Percentiles rank a stretch among this genome's conserved stretches.
phyloP scores from a whole-genome alignment of 192 early-diverging fungal species.

The Fimicolochytrium jonesii region DNA sequence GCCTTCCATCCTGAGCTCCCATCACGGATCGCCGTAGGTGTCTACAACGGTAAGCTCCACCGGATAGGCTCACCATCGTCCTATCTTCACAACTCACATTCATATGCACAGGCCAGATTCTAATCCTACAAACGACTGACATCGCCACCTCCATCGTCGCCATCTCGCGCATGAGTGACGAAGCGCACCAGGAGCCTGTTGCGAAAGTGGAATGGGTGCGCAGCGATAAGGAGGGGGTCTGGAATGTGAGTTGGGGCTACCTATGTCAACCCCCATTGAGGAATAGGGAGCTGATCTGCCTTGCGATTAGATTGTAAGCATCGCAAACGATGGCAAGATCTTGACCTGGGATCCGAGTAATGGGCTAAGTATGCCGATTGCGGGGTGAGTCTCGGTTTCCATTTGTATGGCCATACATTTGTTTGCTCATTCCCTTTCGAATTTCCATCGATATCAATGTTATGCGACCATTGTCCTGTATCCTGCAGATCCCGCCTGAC shows the following conservation, averaged over 20 bases:
- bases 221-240: slow-evolving; percentile 24
- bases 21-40: slow-evolving; percentile 38
- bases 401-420: too few species aligned
- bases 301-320: slow-evolving; percentile 37
- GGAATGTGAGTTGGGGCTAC: slow-evolving; percentile 22
- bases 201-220: slow-evolving; percentile 38
- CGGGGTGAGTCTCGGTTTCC: too few species aligned
- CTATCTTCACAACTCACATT: too few species aligned
- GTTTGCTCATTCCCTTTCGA: too few species aligned
- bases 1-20: slow-evolving; percentile 46
- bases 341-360: slow-evolving; percentile 37
- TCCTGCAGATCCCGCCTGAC: slow-evolving; percentile 21
- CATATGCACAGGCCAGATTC: slow-evolving; percentile 42
- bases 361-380: slow-evolving; percentile 26
- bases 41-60: slow-evolving; percentile 38
- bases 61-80: too few species aligned
- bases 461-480: not conserved
- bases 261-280: not conserved
- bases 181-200: slow-evolving; percentile 46
- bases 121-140: slow-evolving; percentile 36
- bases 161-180: slow-evolving; percentile 28
- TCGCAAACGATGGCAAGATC: slow-evolving; percentile 45
- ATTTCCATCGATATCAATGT: too few species aligned
- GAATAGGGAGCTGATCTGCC: not conserved
- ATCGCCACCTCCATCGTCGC: slow-evolving; percentile 29